These are phyloP conservation scores for Aegilops longissima DNA, from an alignment of 176 grass and related monocot genomes.

Conservation along the genomic window DNA sequence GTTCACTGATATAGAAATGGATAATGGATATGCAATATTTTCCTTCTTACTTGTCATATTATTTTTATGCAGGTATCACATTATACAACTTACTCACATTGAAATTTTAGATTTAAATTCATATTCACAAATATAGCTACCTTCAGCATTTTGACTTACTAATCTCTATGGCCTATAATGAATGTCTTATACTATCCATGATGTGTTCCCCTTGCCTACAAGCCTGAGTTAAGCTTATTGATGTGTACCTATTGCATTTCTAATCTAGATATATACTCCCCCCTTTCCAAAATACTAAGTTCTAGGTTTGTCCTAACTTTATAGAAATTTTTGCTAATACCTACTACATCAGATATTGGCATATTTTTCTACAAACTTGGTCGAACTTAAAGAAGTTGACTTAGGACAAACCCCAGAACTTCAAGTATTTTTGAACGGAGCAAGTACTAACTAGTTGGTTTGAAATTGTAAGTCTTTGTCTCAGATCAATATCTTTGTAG, in stretches of 20 bases:
- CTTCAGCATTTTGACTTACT: constrained; percentile 5
- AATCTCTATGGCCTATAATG: background rate
- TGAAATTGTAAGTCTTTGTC: background rate
- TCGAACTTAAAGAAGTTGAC: too few relatives aligned
- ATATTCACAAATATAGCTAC: background rate
- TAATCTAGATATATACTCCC: background rate
- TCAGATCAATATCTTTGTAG: background rate
- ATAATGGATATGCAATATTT: constrained; percentile 1
- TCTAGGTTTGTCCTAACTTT: too few relatives aligned
- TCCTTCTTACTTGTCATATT: constrained; percentile 8
- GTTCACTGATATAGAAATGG: background rate
- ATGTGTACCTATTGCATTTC: background rate
- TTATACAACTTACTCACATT: background rate
- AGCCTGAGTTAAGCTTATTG: constrained; percentile 18
- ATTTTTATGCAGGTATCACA: background rate
- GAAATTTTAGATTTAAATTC: background rate
- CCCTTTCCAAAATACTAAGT: too few relatives aligned
- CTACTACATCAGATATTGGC: too few relatives aligned
- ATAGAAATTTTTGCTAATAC: too few relatives aligned
- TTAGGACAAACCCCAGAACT: too few relatives aligned
- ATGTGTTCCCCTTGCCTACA: background rate
- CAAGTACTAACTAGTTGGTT: background rate
- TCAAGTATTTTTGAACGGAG: too few relatives aligned
- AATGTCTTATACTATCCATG: background rate
- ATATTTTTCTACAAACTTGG: too few relatives aligned